These are phyloP conservation scores for Phylloporus scabripes DNA, from an alignment of 768 basidiomycete species.

Conservation along the genomic window DNA sequence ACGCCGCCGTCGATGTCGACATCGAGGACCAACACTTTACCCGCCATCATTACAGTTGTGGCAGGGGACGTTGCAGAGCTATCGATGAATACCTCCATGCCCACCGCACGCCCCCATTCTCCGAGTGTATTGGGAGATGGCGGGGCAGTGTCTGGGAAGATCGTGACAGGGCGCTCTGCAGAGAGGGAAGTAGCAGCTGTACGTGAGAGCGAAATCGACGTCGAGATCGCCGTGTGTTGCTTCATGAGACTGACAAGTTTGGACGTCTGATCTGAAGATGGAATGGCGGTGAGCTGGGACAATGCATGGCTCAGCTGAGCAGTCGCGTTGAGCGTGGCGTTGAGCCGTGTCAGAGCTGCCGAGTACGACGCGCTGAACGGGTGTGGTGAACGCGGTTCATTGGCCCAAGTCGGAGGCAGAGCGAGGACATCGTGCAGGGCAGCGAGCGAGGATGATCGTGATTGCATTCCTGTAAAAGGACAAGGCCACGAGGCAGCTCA, in stretches of 20 bases:
- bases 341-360: constrained; percentile 33
- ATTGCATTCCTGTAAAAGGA: constrained; percentile 7
- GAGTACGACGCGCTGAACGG: constrained; percentile 24
- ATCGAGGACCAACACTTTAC: constrained; percentile 77
- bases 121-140: constrained; percentile 40
- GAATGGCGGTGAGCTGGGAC: constrained; percentile 36
- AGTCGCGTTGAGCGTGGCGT: constrained; percentile 47
- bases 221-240: constrained; percentile 47
- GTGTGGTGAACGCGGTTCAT: constrained; percentile 12
- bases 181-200: constrained; percentile 19
- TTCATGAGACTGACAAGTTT: constrained; percentile 66
- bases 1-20: constrained; percentile 51
- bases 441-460: constrained; percentile 22
- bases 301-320: constrained; percentile 52
- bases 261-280: constrained; percentile 51
- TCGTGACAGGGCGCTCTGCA: constrained; percentile 10
- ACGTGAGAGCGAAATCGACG: constrained; percentile 26
- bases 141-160: constrained; percentile 28
- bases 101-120: constrained; percentile 56
- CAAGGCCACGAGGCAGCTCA: neutral
- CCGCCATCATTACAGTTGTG: constrained; percentile 59
- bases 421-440: constrained; percentile 26
- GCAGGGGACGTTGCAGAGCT: constrained; percentile 37
- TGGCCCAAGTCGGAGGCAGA: constrained; percentile 13
- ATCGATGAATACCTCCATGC: constrained; percentile 75